Base-by-base conservation (phyloP, 2,329 filamentous ascomycete species). In the Cytospora leucostoma region DNA sequence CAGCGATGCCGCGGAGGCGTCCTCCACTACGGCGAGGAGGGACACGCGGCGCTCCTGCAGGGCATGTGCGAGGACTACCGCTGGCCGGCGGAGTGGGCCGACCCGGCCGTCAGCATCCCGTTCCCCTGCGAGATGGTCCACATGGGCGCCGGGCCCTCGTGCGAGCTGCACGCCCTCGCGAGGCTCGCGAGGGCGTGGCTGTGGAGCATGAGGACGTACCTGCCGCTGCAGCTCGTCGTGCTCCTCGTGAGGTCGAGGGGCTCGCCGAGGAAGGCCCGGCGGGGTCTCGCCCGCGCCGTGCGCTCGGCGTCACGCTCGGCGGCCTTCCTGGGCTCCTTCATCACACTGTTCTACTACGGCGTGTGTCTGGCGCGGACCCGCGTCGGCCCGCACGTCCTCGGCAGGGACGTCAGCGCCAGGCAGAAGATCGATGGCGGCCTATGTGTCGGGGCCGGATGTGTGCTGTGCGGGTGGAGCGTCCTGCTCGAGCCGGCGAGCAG, bases 91-190 rank as follows among this genome's bases (percentile, higher is more conserved):
- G 77, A 78, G 62, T 93, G 88, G 84, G 92, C 90, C 21, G 88
- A 96, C 73, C 91, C 92, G 0, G 80, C 82, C 19, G 79, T 81
- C 62, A 84, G 87, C 0, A 76, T 88, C 11, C 92, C 92, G 0
- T 89, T 94, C 64, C 91, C 91, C 1, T 96, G 92, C 75, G 88
- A 92, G 73, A 80, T 96, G 67, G 91, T 95, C 3, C 92, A 96
- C 76, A 92, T 92, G 86, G 89, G 89, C 61, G 82, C 81, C 66
- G 89, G 91, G 2, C 81, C 85, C 1, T 91, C 80, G 62, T 93
- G 92, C 75, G 92, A 96, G 73, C 81, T 82, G 67, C 90, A 96
- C 73, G 90, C 89, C 3, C 65, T 88, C 27, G 83, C 81, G 64
- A 85, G 92, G 40, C 91, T 94, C 74, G 75, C 75, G 59, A 82